These are phyloP conservation scores for Piromyces finnis DNA, from an alignment of 192 early-diverging fungal genomes.

Conservation along the genomic window DNA sequence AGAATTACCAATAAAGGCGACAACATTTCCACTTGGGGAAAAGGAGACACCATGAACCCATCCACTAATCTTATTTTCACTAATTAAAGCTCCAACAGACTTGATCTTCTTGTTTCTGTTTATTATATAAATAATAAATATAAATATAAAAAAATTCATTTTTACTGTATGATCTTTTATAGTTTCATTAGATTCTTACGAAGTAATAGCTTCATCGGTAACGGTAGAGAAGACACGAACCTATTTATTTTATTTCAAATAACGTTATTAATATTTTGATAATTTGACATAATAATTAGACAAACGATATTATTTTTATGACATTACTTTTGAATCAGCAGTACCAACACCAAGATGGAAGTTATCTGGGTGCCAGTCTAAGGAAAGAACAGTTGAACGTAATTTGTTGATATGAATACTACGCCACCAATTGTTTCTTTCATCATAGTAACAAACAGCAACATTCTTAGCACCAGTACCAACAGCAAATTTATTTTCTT, in stretches of 20 bases:
- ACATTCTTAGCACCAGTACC: slow-evolving; percentile 82
- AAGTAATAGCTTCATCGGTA: neutral
- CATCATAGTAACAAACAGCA: slow-evolving; percentile 87
- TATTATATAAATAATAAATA: too few species aligned
- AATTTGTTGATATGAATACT: slow-evolving; percentile 92
- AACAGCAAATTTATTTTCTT: slow-evolving; percentile 96
- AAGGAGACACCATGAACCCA: slow-evolving; percentile 91
- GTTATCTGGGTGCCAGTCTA: slow-evolving; percentile 97
- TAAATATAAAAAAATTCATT: too few species aligned
- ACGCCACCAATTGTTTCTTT: slow-evolving; percentile 93
- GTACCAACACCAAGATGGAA: slow-evolving; percentile 79
- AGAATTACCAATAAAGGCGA: slow-evolving; percentile 70
- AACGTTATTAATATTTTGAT: too few species aligned
- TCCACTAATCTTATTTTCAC: slow-evolving; percentile 59
- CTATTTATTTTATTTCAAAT: slow-evolving; percentile 29
- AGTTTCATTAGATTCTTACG: neutral
- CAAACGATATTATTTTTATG: neutral
- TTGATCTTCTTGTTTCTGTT: neutral
- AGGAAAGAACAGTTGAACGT: slow-evolving; percentile 62
- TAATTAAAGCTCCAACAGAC: slow-evolving; percentile 54
- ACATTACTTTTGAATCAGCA: slow-evolving; percentile 51
- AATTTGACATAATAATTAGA: too few species aligned
- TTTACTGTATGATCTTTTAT: too few species aligned
- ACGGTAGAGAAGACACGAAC: slow-evolving; percentile 81
- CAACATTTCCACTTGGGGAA: slow-evolving; percentile 65